Conservation (phyloP, 257 asterid genomes). For the Nicotiana undulata region DNA sequence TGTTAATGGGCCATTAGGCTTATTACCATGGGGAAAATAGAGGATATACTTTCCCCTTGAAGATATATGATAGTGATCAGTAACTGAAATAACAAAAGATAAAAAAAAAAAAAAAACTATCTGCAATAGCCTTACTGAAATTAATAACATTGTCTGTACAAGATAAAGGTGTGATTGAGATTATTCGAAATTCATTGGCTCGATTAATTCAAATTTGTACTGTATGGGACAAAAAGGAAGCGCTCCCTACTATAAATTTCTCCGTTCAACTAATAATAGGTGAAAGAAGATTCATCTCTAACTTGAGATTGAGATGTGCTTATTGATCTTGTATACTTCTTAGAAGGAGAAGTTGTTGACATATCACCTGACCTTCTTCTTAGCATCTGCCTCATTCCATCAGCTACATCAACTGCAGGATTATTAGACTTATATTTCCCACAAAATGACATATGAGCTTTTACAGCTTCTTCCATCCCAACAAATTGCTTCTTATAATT, state of each 20-base stretch:
- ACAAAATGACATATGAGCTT: conserved; percentile 80
- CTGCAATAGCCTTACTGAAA: conserved; percentile 14
- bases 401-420: conserved; percentile 80
- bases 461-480: conserved; percentile 67
- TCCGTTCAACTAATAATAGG: conserved; percentile 21
- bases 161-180: conserved; percentile 4
- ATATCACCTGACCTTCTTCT: conserved; percentile 50
- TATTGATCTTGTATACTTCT: conserved; percentile 49
- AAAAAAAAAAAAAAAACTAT: neutral
- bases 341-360: conserved; percentile 20
- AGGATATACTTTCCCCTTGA: neutral
- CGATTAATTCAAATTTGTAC: too few relatives aligned
- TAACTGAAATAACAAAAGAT: neutral
- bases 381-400: conserved; percentile 82
- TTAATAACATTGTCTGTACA: conserved; percentile 30
- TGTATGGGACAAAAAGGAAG: too few relatives aligned
- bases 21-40: neutral
- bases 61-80: neutral
- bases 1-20: neutral
- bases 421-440: conserved; percentile 54
- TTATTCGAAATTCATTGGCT: too few relatives aligned
- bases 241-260: neutral
- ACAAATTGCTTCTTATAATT: conserved; percentile 19
- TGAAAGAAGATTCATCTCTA: conserved; percentile 23
- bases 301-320: conserved; percentile 30